phyloP scores from a whole-genome alignment of 2,329 filamentous ascomycete genomes.

The Stagonosporopsis vannaccii region DNA sequence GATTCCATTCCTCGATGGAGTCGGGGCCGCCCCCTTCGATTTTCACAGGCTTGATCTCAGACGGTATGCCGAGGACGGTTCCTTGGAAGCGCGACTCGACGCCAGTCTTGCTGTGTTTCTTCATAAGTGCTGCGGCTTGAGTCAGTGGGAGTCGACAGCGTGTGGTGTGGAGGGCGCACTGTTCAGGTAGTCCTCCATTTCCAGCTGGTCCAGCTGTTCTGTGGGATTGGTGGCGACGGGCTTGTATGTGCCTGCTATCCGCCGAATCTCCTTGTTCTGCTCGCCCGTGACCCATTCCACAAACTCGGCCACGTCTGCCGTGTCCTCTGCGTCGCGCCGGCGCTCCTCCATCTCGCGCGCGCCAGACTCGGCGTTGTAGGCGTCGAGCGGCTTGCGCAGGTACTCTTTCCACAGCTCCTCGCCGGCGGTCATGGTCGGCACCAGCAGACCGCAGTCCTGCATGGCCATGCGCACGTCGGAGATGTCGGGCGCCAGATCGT shows the following conservation, averaged over 20 bases:
- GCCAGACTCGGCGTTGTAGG: conserved; percentile 50
- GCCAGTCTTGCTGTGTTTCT: conserved; percentile 88
- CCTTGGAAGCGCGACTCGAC: conserved; percentile 87
- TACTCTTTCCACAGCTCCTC: conserved; percentile 72
- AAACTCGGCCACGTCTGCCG: conserved; percentile 78
- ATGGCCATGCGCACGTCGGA: conserved; percentile 87
- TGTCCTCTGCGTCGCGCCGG: conserved; percentile 71
- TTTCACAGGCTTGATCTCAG: conserved; percentile 73
- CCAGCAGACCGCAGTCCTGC: conserved; percentile 78
- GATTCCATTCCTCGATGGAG: conserved; percentile 71
- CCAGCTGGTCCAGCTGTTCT: conserved; percentile 54
- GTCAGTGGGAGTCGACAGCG: conserved; percentile 19
- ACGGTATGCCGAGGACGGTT: conserved; percentile 78
- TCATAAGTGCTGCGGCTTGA: conserved; percentile 72
- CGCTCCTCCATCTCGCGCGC: conserved; percentile 53
- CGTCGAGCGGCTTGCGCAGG: conserved; percentile 54
- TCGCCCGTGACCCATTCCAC: conserved; percentile 79
- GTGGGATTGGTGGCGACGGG: conserved; percentile 49
- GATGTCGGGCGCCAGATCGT: conserved; percentile 68
- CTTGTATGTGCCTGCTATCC: conserved; percentile 74
- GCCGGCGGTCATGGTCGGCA: conserved; percentile 69
- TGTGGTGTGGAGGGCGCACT: conserved; percentile 31
- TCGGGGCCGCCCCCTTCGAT: conserved; percentile 79
- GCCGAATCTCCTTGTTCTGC: conserved; percentile 78
- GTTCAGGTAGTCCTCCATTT: conserved; percentile 58